These are phyloP conservation scores for Neurospora sp. DNA, from an alignment of 495 filamentous ascomycete genomes.

Conservation along the genomic window DNA sequence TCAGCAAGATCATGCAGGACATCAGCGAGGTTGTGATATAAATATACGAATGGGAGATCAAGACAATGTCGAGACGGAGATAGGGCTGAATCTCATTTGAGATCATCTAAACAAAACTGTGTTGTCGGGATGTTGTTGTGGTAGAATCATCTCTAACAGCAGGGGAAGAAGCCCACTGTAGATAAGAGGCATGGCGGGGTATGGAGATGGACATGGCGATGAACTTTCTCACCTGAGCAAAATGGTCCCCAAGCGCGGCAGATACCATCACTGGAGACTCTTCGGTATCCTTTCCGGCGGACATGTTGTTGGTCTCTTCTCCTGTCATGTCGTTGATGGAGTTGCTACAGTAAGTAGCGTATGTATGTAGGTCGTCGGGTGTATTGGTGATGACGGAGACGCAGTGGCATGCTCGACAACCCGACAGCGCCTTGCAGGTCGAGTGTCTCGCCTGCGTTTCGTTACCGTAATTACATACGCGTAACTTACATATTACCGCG, in stretches of 20 bases:
- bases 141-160: not conserved
- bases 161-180: not conserved
- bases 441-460: not conserved
- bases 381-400: not conserved
- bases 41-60: not conserved
- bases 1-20: constrained; percentile 2
- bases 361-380: not conserved
- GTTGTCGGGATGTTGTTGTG: not conserved
- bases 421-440: not conserved
- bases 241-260: not conserved
- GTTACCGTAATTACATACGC: not conserved
- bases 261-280: not conserved
- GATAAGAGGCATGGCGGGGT: not conserved
- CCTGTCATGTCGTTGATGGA: not conserved
- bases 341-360: not conserved
- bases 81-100: not conserved
- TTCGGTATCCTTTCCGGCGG: not conserved
- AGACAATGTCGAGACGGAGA: not conserved
- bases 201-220: not conserved
- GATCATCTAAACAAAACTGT: not conserved
- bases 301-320: not conserved
- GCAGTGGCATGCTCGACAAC: not conserved
- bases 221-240: not conserved
- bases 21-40: not conserved
- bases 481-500: not conserved